Evolutionary conservation across 2,329 filamentous ascomycete genomes (phyloP), one percentile per base, ranked within the genome.

Genomic region (Fusarium virguliforme): DNA sequence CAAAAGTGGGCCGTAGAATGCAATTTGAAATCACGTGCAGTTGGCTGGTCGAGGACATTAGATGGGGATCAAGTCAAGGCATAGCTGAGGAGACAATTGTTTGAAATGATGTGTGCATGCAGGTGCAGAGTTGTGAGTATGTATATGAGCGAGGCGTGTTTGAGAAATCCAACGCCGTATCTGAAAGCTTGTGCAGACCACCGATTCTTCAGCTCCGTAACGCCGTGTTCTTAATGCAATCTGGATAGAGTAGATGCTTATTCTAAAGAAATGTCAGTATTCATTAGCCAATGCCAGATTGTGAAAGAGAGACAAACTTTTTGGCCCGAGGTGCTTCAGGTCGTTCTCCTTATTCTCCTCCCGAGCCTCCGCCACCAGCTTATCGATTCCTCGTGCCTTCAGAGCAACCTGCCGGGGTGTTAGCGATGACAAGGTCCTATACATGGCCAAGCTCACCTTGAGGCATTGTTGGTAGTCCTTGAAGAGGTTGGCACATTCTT

Each of bases 321-420:
- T 85, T 37, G 81, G 78, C n/a, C 80, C 79, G 62, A 84, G 78
- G 22, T 84, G 76, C 40, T 81, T 80, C 10, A 89, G 84, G 79
- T 98, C 95, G 69, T 94, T 96, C 74, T 98, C 96, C 76, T 90
- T 93, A 76, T 94, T 95, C 77, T 95, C 93, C 73, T 96, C 94
- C 66, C 95, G 88, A 18, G 95, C 95, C 76, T 98, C 96, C 8
- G 95, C 93, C 10, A 99, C 85, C 86, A 98, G 93, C 76, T 92
- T 93, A 81, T 98, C 94, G 78, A 99, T 97, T 63, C 96, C 96
- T 76, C 92, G 89, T 62, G 94, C 90, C 81, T 96, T 97, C 55
- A 99, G 85, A 4, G 92, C 94, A 83, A 90, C 66, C 71, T 77
- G n/a, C 37, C 35, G 13, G 18, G 18, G 3, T 26, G 22, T 73